Evolutionary conservation across 768 basidiomycete genomes (phyloP), one percentile per base, ranked within the genome.

Genomic region (Mrakia gelida): DNA sequence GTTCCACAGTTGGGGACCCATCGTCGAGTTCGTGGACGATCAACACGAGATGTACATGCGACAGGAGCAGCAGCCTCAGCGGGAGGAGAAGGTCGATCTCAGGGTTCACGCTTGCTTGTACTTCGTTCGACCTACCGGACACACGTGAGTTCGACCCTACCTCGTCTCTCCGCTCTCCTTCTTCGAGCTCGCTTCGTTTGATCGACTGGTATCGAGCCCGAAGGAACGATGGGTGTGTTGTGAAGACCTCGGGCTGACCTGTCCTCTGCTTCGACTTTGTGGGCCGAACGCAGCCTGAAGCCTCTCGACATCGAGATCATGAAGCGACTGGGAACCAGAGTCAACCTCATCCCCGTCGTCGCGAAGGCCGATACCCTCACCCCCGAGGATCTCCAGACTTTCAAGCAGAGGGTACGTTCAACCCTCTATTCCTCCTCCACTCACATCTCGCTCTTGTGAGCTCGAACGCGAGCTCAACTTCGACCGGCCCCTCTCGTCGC

Each of bases 231-330:
- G 6, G 21, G 61, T n/a, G 61, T 6, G 38, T 18, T 26, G 16
- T 23, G 49, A 71, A 63, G 43, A 45, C 30, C 28, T 26, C 61
- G n/a, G n/a, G 38, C 38, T 38, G 38, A 38, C 38, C 8, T n/a
- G 26, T 10, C 7, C 23, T 43, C 74, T 80, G 62, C 79, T 30
- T 59, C 6, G 16, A 3, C 32, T 9, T 18, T 38, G 65, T 21
- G 45, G 11, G 2, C 4, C 45, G 11, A 45, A 30, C 26, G 3
- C 52, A 94, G 94, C 0, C 86, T 98, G 81, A 98, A 98, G 86
- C 97, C 97, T 30, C 89, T 99, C 68, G 97, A 99, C 83, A 95
- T 99, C 81, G 97, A 98, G 86, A 95, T 98, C 84, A 99, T 99
- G 97, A 98, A 98, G 87, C 92, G 95, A 77, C 91, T 99, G 28